Conservation (phyloP, 371 early-diverging fungal species). For the Vairimorpha necatrix region DNA sequence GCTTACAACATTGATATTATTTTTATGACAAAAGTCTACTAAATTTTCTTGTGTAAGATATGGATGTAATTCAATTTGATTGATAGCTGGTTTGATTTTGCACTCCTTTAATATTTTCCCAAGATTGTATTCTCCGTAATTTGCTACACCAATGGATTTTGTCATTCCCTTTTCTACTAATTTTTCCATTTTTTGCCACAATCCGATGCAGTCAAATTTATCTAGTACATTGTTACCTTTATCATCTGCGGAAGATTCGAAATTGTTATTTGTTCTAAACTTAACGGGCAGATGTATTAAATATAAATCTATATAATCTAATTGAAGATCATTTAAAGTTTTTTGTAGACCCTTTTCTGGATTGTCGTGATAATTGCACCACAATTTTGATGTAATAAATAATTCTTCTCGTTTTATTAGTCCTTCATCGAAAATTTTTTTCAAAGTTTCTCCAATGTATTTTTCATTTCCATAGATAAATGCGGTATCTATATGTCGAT, state of each 20-base stretch:
- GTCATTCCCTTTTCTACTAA: conserved; percentile 67
- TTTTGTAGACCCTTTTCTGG: conserved; percentile 64
- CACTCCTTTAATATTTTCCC: conserved; percentile 67
- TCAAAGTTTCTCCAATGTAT: conserved; percentile 71
- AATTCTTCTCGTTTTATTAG: conserved; percentile 70
- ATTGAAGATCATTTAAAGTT: conserved; percentile 71
- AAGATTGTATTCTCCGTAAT: conserved; percentile 71
- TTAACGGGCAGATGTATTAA: conserved; percentile 73
- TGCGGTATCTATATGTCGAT: conserved; percentile 74
- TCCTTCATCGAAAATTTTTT: conserved; percentile 67
- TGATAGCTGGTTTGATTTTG: conserved; percentile 72
- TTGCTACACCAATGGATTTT: conserved; percentile 74
- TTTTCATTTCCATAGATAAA: conserved; percentile 72
- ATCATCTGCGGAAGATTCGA: background rate
- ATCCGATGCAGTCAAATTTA: conserved; percentile 51
- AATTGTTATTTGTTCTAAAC: conserved; percentile 16
- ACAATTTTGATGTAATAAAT: conserved; percentile 82
- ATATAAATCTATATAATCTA: conserved; percentile 79
- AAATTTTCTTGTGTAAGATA: conserved; percentile 71
- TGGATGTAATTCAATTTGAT: conserved; percentile 81
- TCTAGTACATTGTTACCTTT: conserved; percentile 68
- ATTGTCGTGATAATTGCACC: conserved; percentile 68
- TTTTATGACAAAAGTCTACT: conserved; percentile 69
- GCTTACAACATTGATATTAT: conserved; percentile 71
- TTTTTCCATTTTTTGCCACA: conserved; percentile 74